These are phyloP conservation scores for Verbena officinalis DNA, from an alignment of 257 asterid species.

Conservation along the genomic window DNA sequence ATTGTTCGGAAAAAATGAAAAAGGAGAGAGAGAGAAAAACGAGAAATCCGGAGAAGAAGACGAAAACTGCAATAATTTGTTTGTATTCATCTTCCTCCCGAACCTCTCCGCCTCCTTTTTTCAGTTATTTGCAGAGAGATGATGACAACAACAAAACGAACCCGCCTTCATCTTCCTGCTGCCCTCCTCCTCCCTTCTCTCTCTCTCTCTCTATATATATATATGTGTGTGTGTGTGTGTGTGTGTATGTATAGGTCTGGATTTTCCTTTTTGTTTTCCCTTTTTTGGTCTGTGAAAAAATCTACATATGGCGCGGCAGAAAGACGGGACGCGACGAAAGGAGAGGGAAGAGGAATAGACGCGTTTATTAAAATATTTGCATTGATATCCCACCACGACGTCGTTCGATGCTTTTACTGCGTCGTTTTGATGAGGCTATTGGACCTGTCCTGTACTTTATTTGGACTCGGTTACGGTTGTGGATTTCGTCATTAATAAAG, in stretches of 20 bases:
- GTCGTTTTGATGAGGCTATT: constrained; percentile 28
- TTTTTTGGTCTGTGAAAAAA: constrained; percentile 19
- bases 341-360: constrained; percentile 30
- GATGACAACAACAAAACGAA: constrained; percentile 31
- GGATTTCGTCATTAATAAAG: constrained; percentile 37
- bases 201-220: constrained; percentile 7
- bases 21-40: constrained; percentile 18
- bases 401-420: constrained; percentile 14
- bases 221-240: constrained; percentile 7
- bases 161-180: constrained; percentile 21
- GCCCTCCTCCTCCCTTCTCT: neutral
- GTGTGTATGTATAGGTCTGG: constrained; percentile 13
- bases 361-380: constrained; percentile 2
- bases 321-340: constrained; percentile 38
- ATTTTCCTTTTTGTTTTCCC: constrained; percentile 11
- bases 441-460: neutral
- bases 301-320: constrained; percentile 33
- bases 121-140: constrained; percentile 46
- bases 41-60: constrained; percentile 31
- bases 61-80: constrained; percentile 28
- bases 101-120: constrained; percentile 27
- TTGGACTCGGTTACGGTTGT: constrained; percentile 24
- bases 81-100: constrained; percentile 32
- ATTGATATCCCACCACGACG: no score
- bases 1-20: constrained; percentile 1